Base-by-base conservation (phyloP, 371 early-diverging fungal genomes). In the Smittium mucronatum region DNA sequence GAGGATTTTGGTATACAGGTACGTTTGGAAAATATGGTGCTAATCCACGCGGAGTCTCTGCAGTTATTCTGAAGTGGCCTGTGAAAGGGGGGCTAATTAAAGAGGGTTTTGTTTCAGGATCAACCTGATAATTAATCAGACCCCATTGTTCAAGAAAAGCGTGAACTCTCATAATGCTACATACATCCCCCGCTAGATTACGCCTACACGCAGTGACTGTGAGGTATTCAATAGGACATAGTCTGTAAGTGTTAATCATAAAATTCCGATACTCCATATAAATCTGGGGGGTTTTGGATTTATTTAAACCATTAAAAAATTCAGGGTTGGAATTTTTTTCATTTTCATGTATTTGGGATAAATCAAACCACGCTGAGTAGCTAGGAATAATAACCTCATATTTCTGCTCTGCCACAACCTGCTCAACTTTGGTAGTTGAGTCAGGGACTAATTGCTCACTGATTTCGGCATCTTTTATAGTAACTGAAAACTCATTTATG, bases 141-240 rank as follows among this genome's bases (percentile, higher is more conserved):
- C 99, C 99, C 99, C 99, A 99, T 78, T 98, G 98, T 78, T 99
- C 98, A 63, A 98, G 79, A 74, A 99, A 98, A 2, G 97, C 92
- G 81, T 98, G 97, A 0, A 99, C 94, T 32, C 96, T 83, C 78
- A 98, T 92, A 70, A 99, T 93, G 21, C 95, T 90, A 74, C 96
- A 94, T 1, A 99, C 96, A 82, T 98, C 99, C 34, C 97, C 97
- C 0, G 95, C 91, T 67, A 98, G 76, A 76, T 94, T 93, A 58
- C 97, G 84, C 70, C 98, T 81, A 79, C 95, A 95, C 0, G 97
- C 96, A 0, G 97, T 97, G 17, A 98, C 92, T 11, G 97, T 95
- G 67, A 97, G 81, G 73, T 98, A 98, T 75, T 97, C 96, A 28
- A 82, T 78, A 1, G 98, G 97, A 77, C 93, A 94, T 58, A 95